These are phyloP conservation scores for Meyerozyma elateridarum DNA, from an alignment of 1,139 yeast genomes.

Conservation along the genomic window DNA sequence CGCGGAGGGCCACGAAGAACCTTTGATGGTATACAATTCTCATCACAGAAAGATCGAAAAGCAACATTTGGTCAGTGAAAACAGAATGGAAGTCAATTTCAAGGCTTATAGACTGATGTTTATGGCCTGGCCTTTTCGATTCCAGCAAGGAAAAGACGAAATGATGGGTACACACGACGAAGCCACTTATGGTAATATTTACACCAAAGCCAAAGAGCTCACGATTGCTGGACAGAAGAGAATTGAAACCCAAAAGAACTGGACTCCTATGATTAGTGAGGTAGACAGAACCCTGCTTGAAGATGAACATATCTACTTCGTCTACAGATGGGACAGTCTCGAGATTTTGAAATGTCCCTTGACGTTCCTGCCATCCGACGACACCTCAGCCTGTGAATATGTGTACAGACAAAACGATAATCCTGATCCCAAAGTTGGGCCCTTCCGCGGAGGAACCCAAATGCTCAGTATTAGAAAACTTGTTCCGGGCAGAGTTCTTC, in stretches of 20 bases:
- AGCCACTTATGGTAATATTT: background rate
- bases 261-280: conserved; percentile 6
- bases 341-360: conserved; percentile 5
- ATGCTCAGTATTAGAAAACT: conserved; percentile 17
- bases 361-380: conserved; percentile 3
- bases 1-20: conserved; percentile 25
- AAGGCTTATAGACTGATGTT: conserved; percentile 1
- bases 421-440: conserved; percentile 17
- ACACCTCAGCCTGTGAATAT: conserved; percentile 23
- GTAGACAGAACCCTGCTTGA: background rate
- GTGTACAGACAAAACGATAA: conserved; percentile 19
- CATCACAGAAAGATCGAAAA: conserved; percentile 3
- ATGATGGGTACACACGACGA: background rate
- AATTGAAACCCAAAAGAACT: conserved; percentile 6
- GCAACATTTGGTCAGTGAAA: background rate
- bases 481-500: conserved; percentile 10
- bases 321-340: conserved; percentile 6
- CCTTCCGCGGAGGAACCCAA: conserved; percentile 25
- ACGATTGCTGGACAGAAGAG: background rate
- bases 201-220: conserved; percentile 2
- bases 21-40: conserved; percentile 7
- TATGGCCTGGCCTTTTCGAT: conserved; percentile 6
- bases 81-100: background rate
- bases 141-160: conserved; percentile 4
- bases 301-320: conserved; percentile 5